Conservation (phyloP, 2,329 filamentous ascomycete genomes). For the Fusarium camptoceras region DNA sequence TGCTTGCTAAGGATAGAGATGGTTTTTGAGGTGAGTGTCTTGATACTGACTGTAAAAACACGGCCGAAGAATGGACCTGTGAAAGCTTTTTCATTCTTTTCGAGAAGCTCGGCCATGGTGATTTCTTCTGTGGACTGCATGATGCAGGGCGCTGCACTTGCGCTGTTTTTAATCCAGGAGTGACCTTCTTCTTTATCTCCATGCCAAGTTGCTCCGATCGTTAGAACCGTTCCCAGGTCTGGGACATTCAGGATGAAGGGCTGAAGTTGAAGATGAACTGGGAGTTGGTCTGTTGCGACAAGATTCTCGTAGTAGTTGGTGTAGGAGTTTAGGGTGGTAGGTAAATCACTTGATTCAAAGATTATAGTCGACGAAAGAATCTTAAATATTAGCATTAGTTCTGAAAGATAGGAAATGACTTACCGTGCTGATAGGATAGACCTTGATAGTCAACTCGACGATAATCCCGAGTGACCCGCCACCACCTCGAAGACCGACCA, state of each 20-base stretch:
- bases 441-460: slow-evolving; percentile 5
- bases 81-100: neutral
- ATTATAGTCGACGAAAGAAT: neutral
- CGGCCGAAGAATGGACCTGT: neutral
- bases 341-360: slow-evolving; percentile 6
- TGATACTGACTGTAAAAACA: neutral
- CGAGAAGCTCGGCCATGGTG: neutral
- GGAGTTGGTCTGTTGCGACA: neutral
- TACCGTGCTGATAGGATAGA: neutral
- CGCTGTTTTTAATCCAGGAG: neutral
- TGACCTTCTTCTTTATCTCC: neutral
- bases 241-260: neutral
- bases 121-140: slow-evolving; percentile 6
- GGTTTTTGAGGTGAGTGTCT: rapidly evolving
- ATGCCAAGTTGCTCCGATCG: neutral
- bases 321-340: rapidly evolving
- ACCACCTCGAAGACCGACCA: slow-evolving; percentile 16
- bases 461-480: slow-evolving; percentile 18
- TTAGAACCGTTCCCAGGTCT: neutral
- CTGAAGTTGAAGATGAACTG: rapidly evolving
- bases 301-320: slow-evolving; percentile 1
- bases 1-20: neutral
- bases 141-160: neutral
- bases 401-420: rapidly evolving
- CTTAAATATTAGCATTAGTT: rapidly evolving